These are phyloP conservation scores for Gymnopilus junonius DNA, from an alignment of 768 basidiomycete species.

Conservation along the genomic window DNA sequence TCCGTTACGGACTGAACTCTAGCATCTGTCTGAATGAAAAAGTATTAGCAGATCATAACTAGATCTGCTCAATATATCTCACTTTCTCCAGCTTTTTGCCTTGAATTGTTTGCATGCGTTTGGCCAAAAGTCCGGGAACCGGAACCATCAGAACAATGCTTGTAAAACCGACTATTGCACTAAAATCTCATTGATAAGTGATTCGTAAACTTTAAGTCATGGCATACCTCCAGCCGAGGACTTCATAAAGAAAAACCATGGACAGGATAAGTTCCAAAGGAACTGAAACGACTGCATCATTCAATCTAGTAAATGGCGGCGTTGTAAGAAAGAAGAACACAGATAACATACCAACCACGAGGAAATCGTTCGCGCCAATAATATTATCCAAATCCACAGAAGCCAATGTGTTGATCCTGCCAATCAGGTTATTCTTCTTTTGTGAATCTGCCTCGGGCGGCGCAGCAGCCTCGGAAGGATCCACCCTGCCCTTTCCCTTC, in stretches of 20 bases:
- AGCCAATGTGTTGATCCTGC: constrained; percentile 79
- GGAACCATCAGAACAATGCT: constrained; percentile 58
- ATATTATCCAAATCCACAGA: constrained; percentile 61
- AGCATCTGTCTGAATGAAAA: constrained; percentile 43
- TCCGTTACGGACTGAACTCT: constrained; percentile 67
- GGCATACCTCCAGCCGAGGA: constrained; percentile 51
- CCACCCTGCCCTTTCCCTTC: constrained; percentile 13
- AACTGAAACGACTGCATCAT: constrained; percentile 29
- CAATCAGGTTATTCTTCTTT: constrained; percentile 55
- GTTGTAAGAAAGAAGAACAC: not conserved
- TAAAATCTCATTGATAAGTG: not conserved
- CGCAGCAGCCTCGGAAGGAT: not conserved
- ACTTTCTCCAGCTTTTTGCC: constrained; percentile 38
- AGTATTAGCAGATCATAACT: not conserved
- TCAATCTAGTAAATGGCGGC: not conserved
- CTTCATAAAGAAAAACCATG: constrained; percentile 46
- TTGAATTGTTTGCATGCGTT: too few species aligned
- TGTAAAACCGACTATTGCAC: constrained; percentile 46
- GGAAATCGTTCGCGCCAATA: constrained; percentile 37
- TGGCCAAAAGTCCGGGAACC: constrained; percentile 60
- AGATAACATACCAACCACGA: constrained; percentile 26
- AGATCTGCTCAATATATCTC: constrained; percentile 35
- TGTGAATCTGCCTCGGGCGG: not conserved
- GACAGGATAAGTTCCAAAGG: constrained; percentile 45
- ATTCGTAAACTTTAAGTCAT: not conserved